Conservation (phyloP, 2,329 filamentous ascomycete species). For the Xylariaceae sp. region DNA sequence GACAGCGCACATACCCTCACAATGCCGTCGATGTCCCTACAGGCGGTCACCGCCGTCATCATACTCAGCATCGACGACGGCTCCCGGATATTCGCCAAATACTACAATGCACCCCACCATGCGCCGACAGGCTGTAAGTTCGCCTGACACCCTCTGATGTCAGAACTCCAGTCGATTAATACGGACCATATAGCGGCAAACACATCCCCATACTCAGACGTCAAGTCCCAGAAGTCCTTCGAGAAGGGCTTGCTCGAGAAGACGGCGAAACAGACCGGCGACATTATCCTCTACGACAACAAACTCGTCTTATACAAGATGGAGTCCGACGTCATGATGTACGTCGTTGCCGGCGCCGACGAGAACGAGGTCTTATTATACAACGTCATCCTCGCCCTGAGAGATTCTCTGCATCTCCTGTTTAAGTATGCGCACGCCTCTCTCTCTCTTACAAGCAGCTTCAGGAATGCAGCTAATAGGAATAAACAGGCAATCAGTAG, state of each 20-base stretch:
- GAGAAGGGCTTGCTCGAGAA: slow-evolving; percentile 95
- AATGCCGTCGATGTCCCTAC: slow-evolving; percentile 74
- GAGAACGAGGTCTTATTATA: slow-evolving; percentile 98
- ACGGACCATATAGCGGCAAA: slow-evolving; percentile 41
- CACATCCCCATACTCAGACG: slow-evolving; percentile 74
- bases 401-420: slow-evolving; percentile 84
- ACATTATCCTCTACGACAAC: slow-evolving; percentile 97
- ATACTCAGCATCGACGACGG: slow-evolving; percentile 83
- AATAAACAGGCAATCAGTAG: slow-evolving; percentile 73
- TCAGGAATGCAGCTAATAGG: slow-evolving; percentile 11
- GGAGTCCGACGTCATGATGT: slow-evolving; percentile 94
- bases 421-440: slow-evolving; percentile 66
- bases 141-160: not conserved
- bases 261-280: slow-evolving; percentile 90
- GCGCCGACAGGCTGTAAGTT: slow-evolving; percentile 28
- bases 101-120: slow-evolving; percentile 52
- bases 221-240: slow-evolving; percentile 93
- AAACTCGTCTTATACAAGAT: slow-evolving; percentile 96
- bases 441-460: not conserved
- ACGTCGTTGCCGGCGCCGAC: slow-evolving; percentile 84
- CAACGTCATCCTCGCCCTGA: slow-evolving; percentile 85
- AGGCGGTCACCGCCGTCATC: slow-evolving; percentile 72
- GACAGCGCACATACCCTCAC: slow-evolving; percentile 8
- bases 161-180: slow-evolving; percentile 14
- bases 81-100: slow-evolving; percentile 84